Conservation (phyloP, 495 filamentous ascomycete genomes). For the Penicillium steckii region DNA sequence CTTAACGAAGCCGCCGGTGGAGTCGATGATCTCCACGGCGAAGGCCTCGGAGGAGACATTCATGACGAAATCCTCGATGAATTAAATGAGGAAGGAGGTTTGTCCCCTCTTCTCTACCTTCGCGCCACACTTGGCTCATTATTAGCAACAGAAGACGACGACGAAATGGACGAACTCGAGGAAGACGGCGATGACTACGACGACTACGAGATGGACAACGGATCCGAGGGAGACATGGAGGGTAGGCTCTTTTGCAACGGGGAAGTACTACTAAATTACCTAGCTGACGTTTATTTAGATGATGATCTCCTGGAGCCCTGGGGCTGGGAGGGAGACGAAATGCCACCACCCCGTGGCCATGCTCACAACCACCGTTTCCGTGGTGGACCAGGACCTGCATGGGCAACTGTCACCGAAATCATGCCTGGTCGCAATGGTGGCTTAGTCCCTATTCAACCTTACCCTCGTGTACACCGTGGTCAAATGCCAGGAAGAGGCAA, state of each 20-base stretch:
- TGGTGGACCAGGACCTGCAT: constrained; percentile 33
- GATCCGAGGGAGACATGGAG: constrained; percentile 45
- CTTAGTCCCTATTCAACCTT: constrained; percentile 49
- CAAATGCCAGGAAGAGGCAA: constrained; percentile 41
- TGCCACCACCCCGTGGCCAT: constrained; percentile 42
- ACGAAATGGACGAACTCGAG: constrained; percentile 53
- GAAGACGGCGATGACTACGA: constrained; percentile 51
- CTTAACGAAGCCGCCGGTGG: constrained; percentile 41
- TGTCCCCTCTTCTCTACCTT: constrained; percentile 28
- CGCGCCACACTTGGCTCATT: not conserved
- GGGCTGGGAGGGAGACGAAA: constrained; percentile 56
- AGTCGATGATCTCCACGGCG: constrained; percentile 35
- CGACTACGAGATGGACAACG: constrained; percentile 38
- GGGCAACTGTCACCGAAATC: constrained; percentile 46
- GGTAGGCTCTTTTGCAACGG: constrained; percentile 19
- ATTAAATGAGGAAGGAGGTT: constrained; percentile 65
- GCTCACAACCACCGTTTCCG: constrained; percentile 49
- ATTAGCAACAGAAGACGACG: constrained; percentile 35
- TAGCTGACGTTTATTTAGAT: constrained; percentile 24
- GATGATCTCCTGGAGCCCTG: constrained; percentile 54
- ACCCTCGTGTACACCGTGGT: constrained; percentile 52
- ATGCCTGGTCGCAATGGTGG: constrained; percentile 40
- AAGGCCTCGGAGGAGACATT: constrained; percentile 38
- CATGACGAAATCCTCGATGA: constrained; percentile 63
- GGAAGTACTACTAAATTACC: not conserved